Evolutionary conservation across 306 rosid species (phyloP).

Genomic region (Lablab purpureus): DNA sequence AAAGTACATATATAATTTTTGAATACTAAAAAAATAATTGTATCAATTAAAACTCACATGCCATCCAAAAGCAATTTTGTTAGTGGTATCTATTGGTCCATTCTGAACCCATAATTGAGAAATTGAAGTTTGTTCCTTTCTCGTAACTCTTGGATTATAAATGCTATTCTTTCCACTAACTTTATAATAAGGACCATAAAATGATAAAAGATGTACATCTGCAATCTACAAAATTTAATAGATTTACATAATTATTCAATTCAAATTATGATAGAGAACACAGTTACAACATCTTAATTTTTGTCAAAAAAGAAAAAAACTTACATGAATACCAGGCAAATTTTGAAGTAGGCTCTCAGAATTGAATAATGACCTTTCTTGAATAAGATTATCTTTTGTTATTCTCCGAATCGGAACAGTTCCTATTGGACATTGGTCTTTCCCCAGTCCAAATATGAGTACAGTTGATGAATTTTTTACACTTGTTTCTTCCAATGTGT

Average conservation of each 20-base stretch:
- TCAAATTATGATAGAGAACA: background rate
- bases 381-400: constrained; percentile 9
- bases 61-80: background rate
- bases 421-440: background rate
- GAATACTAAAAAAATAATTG: background rate
- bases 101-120: constrained; percentile 7
- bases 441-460: background rate
- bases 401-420: background rate
- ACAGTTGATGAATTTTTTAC: background rate
- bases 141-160: background rate
- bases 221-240: constrained; percentile 2
- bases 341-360: background rate
- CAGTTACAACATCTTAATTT: too few species aligned
- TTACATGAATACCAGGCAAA: background rate
- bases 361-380: background rate
- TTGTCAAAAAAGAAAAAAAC: background rate
- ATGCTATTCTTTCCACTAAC: background rate
- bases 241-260: background rate
- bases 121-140: background rate
- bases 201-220: accelerated
- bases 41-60: constrained; percentile 29
- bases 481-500: background rate
- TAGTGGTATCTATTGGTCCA: background rate
- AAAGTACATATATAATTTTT: too few species aligned
- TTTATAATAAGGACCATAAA: background rate